Evolutionary conservation across 805 yeast genomes (phyloP).

Genomic region (Candida dajiaensis): DNA sequence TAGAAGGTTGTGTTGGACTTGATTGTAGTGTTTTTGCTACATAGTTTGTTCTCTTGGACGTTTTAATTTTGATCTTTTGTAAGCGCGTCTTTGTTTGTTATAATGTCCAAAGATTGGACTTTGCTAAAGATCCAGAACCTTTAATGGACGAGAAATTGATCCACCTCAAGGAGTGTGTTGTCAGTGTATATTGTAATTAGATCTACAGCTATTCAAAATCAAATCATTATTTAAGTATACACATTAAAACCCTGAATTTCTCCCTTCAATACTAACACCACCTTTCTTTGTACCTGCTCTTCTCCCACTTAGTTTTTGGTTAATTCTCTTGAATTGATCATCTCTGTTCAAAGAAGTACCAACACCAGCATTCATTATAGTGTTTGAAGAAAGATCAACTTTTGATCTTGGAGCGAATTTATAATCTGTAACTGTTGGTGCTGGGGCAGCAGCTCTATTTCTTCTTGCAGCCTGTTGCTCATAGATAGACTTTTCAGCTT

Average conservation of each 20-base stretch:
- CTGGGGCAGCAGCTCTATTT: conserved; percentile 95
- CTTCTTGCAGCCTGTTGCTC: conserved; percentile 89
- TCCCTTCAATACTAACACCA: conserved; percentile 68
- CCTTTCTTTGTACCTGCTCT: conserved; percentile 40
- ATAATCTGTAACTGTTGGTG: conserved; percentile 81
- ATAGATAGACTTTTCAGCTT: conserved; percentile 54
- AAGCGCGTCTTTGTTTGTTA: too few species aligned
- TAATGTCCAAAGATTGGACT: too few species aligned
- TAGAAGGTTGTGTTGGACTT: not conserved
- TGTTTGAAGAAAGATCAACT: conserved; percentile 34
- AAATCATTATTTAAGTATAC: not conserved
- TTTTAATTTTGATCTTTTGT: too few species aligned
- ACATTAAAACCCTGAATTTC: conserved; percentile 12
- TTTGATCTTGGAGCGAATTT: conserved; percentile 83
- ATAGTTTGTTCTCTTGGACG: too few species aligned
- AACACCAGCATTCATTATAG: conserved; percentile 36
- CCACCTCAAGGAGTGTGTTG: too few species aligned
- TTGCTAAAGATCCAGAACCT: too few species aligned
- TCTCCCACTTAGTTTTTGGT: conserved; percentile 31
- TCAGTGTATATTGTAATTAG: too few species aligned
- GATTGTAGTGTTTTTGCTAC: not conserved
- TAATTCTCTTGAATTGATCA: conserved; percentile 78
- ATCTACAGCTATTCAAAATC: not conserved
- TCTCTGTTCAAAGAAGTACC: conserved; percentile 52
- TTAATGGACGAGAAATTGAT: too few species aligned